phyloP scores from a whole-genome alignment of 2,329 filamentous ascomycete genomes.

The Camillea tinctor region DNA sequence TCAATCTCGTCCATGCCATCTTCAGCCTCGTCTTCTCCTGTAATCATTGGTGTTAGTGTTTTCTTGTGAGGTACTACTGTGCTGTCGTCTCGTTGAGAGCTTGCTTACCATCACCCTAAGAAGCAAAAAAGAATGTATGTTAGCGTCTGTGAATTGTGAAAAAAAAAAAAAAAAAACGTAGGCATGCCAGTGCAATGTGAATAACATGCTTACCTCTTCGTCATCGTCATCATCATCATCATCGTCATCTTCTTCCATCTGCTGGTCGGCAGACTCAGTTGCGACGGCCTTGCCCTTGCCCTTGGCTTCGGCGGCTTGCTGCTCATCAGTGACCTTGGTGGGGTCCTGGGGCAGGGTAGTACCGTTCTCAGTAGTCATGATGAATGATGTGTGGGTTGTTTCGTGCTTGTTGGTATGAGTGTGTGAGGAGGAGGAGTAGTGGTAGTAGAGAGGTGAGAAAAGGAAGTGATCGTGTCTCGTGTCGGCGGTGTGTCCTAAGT shows the following conservation, averaged over 20 bases:
- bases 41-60: slow-evolving; percentile 6
- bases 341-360: slow-evolving; percentile 47
- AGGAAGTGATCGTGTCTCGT: slow-evolving; percentile 12
- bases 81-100: slow-evolving; percentile 9
- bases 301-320: slow-evolving; percentile 57
- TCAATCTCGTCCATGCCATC: slow-evolving; percentile 91
- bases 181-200: not conserved
- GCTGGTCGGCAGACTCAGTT: slow-evolving; percentile 54
- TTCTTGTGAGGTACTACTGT: not conserved
- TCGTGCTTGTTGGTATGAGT: not conserved
- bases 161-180: too few species aligned
- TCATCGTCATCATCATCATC: slow-evolving; percentile 61
- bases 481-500: slow-evolving; percentile 7
- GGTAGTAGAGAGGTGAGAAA: slow-evolving; percentile 8
- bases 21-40: slow-evolving; percentile 68
- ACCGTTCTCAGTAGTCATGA: slow-evolving; percentile 52
- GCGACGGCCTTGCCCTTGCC: slow-evolving; percentile 82
- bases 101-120: slow-evolving; percentile 26
- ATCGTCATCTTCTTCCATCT: slow-evolving; percentile 75
- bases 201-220: slow-evolving; percentile 47
- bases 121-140: slow-evolving; percentile 8
- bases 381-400: slow-evolving; percentile 22
- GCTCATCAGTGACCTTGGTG: slow-evolving; percentile 42
- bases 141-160: slow-evolving; percentile 13
- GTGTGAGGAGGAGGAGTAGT: too few species aligned